Evolutionary conservation across 1,284 basidiomycete species (phyloP).

Genomic region (Clitocybe nebularis): DNA sequence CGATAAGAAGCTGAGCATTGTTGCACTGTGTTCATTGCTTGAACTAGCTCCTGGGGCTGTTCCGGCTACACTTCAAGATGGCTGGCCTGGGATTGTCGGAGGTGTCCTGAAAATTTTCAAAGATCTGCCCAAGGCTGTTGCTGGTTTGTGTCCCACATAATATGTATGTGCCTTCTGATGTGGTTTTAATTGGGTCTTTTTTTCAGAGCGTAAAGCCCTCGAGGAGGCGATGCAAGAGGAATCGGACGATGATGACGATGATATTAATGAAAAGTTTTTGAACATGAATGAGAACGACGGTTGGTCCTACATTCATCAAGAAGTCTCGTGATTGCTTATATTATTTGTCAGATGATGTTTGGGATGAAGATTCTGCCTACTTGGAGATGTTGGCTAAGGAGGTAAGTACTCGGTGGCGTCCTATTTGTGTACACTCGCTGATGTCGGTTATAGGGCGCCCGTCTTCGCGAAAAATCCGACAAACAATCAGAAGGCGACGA

Average conservation of each 20-base stretch:
- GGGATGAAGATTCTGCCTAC: conserved; percentile 82
- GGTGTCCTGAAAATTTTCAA: conserved; percentile 72
- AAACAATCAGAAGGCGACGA: conserved; percentile 42
- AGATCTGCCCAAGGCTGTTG: conserved; percentile 69
- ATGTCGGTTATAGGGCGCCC: conserved; percentile 51
- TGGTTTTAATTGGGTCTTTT: conserved; percentile 9
- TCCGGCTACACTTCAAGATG: conserved; percentile 57
- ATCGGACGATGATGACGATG: conserved; percentile 57
- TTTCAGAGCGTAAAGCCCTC: conserved; percentile 60
- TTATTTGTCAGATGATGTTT: conserved; percentile 60
- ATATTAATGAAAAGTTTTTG: conserved; percentile 56
- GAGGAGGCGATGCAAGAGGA: conserved; percentile 58
- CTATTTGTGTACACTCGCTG: conserved; percentile 6
- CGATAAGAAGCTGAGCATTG: conserved; percentile 82
- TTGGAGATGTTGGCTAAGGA: conserved; percentile 78
- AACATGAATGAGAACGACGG: conserved; percentile 75
- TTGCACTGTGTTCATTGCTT: conserved; percentile 72
- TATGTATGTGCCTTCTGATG: background rate
- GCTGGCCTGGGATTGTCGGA: conserved; percentile 71
- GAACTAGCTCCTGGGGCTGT: conserved; percentile 59
- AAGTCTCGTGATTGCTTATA: conserved; percentile 6
- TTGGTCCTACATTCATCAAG: conserved; percentile 24
- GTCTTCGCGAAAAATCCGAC: conserved; percentile 59
- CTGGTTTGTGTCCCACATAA: conserved; percentile 38
- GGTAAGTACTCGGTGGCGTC: conserved; percentile 34